Percentiles rank a stretch among this genome's conserved stretches.
phyloP scores from a whole-genome alignment of 768 basidiomycete species.

The Tubosaeta sp. region DNA sequence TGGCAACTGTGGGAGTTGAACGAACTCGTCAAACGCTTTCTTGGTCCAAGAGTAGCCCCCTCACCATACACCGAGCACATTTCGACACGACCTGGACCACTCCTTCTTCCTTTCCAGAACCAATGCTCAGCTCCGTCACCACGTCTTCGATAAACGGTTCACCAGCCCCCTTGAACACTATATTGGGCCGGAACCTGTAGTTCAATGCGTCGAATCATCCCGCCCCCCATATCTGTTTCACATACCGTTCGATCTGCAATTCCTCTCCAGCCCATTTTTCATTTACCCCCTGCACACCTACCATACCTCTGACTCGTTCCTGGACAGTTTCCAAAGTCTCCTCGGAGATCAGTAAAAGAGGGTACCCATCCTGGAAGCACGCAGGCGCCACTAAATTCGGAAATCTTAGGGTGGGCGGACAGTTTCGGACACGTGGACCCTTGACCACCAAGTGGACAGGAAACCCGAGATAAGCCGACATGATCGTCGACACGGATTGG shows the following conservation, averaged over 20 bases:
- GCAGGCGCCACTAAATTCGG: slow-evolving; percentile 55
- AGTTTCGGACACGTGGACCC: slow-evolving; percentile 51
- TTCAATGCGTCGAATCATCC: not conserved
- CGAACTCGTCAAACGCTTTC: slow-evolving; percentile 5
- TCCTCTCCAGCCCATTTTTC: slow-evolving; percentile 51
- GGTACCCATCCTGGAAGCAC: slow-evolving; percentile 69
- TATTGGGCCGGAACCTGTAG: slow-evolving; percentile 71
- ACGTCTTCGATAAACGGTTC: slow-evolving; percentile 69
- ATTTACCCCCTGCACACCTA: slow-evolving; percentile 44
- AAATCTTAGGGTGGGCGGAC: slow-evolving; percentile 48
- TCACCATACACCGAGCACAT: slow-evolving; percentile 69
- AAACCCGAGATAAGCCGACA: slow-evolving; percentile 59
- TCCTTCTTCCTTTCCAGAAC: slow-evolving; percentile 29
- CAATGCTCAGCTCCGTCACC: slow-evolving; percentile 59
- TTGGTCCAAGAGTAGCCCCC: slow-evolving; percentile 21
- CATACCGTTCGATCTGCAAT: slow-evolving; percentile 57
- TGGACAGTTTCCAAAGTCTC: slow-evolving; percentile 57
- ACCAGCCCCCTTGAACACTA: slow-evolving; percentile 60
- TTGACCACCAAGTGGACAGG: slow-evolving; percentile 65
- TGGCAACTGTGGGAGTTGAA: slow-evolving; percentile 50
- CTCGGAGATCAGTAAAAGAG: slow-evolving; percentile 61
- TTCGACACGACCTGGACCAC: slow-evolving; percentile 58
- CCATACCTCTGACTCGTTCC: slow-evolving; percentile 41
- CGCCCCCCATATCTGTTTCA: not conserved
- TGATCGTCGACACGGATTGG: slow-evolving; percentile 46